Evolutionary conservation across 352 stramenopile genomes (phyloP).

Genomic region (Halophytophthora polymorphica): DNA sequence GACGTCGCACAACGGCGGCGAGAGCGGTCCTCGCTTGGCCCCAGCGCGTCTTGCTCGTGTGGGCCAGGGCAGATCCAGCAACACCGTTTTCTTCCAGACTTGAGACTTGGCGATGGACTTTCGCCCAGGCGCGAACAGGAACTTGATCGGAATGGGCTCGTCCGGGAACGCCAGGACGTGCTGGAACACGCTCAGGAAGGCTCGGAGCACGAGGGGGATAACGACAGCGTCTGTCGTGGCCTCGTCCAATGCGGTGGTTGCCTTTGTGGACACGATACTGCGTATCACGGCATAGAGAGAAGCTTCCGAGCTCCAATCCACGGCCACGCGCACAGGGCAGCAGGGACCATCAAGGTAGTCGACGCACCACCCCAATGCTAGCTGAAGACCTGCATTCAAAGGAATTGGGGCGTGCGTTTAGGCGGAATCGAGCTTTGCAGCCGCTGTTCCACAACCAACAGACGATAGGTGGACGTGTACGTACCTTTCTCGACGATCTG

Average conservation of each 20-base stretch:
- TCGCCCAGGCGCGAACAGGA: slow-evolving; percentile 28
- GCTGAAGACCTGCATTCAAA: slow-evolving; percentile 33
- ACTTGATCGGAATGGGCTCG: slow-evolving; percentile 45
- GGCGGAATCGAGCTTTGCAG: neutral
- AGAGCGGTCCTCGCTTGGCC: slow-evolving; percentile 7
- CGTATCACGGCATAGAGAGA: slow-evolving; percentile 41
- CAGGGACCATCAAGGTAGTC: slow-evolving; percentile 36
- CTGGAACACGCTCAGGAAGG: slow-evolving; percentile 42
- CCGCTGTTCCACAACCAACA: too few species aligned
- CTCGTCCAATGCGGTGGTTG: slow-evolving; percentile 11
- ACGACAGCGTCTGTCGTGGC: slow-evolving; percentile 14
- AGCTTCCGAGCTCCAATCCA: slow-evolving; percentile 42
- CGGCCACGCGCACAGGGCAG: slow-evolving; percentile 36
- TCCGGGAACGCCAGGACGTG: slow-evolving; percentile 34
- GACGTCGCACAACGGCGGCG: slow-evolving; percentile 19
- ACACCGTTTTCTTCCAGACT: slow-evolving; percentile 39
- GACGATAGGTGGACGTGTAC: neutral
- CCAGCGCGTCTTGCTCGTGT: slow-evolving; percentile 2
- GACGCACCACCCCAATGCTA: slow-evolving; percentile 48
- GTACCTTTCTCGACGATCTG: slow-evolving; percentile 29
- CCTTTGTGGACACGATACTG: slow-evolving; percentile 41
- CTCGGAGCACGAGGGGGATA: slow-evolving; percentile 36
- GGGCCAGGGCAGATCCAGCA: slow-evolving; percentile 43
- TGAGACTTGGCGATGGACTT: slow-evolving; percentile 24
- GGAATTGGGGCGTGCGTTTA: neutral